A percentile compares a stretch with the other conserved stretches of the same genome.
phyloP scores from a whole-genome alignment of 768 basidiomycete species.

The Sarcomyxa edulis region DNA sequence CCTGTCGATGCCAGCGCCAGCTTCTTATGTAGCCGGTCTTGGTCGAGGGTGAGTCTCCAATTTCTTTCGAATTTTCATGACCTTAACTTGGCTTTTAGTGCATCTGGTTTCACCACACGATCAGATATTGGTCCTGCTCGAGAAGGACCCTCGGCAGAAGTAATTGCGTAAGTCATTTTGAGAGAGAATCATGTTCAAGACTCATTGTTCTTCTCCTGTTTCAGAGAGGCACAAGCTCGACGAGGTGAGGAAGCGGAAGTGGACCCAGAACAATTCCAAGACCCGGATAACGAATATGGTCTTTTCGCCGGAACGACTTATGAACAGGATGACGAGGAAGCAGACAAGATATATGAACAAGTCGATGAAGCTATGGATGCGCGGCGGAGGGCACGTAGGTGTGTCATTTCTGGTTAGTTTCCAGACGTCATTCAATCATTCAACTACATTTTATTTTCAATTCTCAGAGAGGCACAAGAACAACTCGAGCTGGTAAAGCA shows the following conservation, averaged over 20 bases:
- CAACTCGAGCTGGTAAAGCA: constrained; percentile 68
- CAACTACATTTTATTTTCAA: constrained; percentile 18
- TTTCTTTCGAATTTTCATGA: background rate
- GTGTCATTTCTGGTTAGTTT: constrained; percentile 43
- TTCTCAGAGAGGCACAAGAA: constrained; percentile 68
- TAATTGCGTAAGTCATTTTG: constrained; percentile 71
- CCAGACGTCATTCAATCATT: constrained; percentile 12
- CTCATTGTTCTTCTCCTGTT: constrained; percentile 2
- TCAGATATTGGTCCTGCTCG: constrained; percentile 98
- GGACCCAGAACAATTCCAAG: constrained; percentile 89
- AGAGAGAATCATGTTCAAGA: background rate
- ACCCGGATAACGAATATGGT: constrained; percentile 96
- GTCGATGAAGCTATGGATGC: constrained; percentile 91
- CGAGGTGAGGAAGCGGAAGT: constrained; percentile 86
- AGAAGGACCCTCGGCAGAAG: constrained; percentile 90
- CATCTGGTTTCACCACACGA: constrained; percentile 95
- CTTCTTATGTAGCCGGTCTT: constrained; percentile 97
- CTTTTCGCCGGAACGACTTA: constrained; percentile 95
- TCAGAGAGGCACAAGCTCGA: constrained; percentile 80
- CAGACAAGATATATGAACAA: constrained; percentile 90
- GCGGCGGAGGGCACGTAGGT: constrained; percentile 75
- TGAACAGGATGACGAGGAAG: constrained; percentile 97
- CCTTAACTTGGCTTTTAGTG: constrained; percentile 39
- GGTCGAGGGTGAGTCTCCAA: constrained; percentile 75
- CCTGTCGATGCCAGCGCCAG: constrained; percentile 88